Base-by-base conservation (phyloP, 768 basidiomycete genomes). In the Termitomyces sp. region DNA sequence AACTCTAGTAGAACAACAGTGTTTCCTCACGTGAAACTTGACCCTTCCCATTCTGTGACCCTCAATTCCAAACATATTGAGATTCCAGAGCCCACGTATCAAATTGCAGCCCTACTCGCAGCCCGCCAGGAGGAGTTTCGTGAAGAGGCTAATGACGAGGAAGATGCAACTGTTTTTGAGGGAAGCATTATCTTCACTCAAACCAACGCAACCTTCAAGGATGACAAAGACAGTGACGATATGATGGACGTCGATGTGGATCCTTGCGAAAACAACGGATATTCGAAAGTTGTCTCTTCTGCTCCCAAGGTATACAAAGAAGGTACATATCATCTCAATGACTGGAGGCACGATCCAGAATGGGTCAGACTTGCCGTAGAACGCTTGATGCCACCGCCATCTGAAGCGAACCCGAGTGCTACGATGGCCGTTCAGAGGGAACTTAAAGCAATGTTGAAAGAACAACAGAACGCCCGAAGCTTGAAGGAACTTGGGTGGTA, bases 401-500 rank as follows among this genome's bases (percentile, higher is more conserved):
- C 68, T 11, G 78, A 85, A 41, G 80, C 86, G 1, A 76, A 76
- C 6, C 68, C 76, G 0, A 72, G 71, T 38, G 83, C 87, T 0
- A 77, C 80, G 6, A 75, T 78, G 66, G 77, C 85, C 1, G 71
- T 90, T 7, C 80, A 81, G 60, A 73, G 77, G 50, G 89, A 91
- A 68, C 70, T 88, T 42, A 81, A 75, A 56, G 63, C 75, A 16
- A 83, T 86, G 76, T 64, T 89, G 48, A 81, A 72, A 56, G 83
- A 84, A 60, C 86, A 89, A 66, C 75, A 78, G 9, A 63, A 59
- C 18, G 71, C 73, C 11, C 63, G 61, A 39, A 71, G 78, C 43
- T 64, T 81, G 46, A 76, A 70, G 47, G 79, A 83, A 53, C 70
- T 89, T 1, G 89, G 88, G 11, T 90, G 88, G 84, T 88, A 84